Evolutionary conservation across 768 basidiomycete genomes (phyloP).

Genomic region (Tylopilus subfusipes): DNA sequence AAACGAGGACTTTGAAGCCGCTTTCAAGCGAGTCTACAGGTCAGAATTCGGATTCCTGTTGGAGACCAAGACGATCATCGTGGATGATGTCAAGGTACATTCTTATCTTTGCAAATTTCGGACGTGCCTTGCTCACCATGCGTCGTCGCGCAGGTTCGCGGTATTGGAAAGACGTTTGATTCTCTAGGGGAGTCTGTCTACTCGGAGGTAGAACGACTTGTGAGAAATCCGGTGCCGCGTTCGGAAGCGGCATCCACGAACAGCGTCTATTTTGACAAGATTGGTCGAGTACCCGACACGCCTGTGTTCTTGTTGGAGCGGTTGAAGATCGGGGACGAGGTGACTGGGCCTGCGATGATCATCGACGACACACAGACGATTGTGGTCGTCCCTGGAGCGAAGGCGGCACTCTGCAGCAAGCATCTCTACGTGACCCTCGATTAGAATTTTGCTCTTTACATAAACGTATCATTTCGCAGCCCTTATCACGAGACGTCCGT

Average conservation of each 20-base stretch:
- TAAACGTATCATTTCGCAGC: neutral
- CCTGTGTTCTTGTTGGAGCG: slow-evolving; percentile 74
- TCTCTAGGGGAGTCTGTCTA: slow-evolving; percentile 76
- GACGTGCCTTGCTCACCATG: neutral
- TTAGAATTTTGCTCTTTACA: slow-evolving; percentile 18
- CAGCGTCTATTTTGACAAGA: slow-evolving; percentile 79
- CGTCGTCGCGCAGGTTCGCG: slow-evolving; percentile 56
- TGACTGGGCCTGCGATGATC: slow-evolving; percentile 88
- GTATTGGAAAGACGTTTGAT: slow-evolving; percentile 88
- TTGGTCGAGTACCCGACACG: slow-evolving; percentile 72
- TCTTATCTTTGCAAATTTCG: neutral
- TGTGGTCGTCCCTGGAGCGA: slow-evolving; percentile 74
- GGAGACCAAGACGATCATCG: slow-evolving; percentile 76
- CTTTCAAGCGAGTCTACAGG: slow-evolving; percentile 79
- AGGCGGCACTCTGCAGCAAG: slow-evolving; percentile 61
- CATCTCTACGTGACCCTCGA: slow-evolving; percentile 56
- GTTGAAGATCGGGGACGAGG: slow-evolving; percentile 63
- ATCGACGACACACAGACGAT: slow-evolving; percentile 96
- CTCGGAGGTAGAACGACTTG: slow-evolving; percentile 60
- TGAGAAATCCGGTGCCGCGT: slow-evolving; percentile 35
- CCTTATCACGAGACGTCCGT: neutral
- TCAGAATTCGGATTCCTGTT: slow-evolving; percentile 90
- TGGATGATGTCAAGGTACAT: slow-evolving; percentile 87
- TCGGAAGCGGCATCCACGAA: slow-evolving; percentile 49
- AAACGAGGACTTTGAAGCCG: slow-evolving; percentile 69